A percentile compares a stretch with the other conserved stretches of the same genome.
These are phyloP conservation scores for Crucibulum laeve DNA, from an alignment of 768 basidiomycete genomes.

Conservation along the genomic window DNA sequence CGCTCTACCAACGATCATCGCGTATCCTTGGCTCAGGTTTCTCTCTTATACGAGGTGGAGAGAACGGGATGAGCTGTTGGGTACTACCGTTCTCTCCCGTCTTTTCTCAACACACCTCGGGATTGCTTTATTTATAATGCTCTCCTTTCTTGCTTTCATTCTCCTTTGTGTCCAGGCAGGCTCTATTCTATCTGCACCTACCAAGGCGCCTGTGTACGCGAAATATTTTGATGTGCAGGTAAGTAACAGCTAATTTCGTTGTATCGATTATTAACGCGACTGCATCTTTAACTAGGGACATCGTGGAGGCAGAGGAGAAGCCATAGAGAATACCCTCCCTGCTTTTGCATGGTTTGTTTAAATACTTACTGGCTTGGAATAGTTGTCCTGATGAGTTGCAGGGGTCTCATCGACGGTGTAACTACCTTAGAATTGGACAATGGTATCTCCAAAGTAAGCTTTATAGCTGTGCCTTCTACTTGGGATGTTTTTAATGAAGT, in stretches of 20 bases:
- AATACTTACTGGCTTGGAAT: slow-evolving; percentile 2
- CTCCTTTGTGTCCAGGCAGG: not conserved
- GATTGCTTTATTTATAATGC: not conserved
- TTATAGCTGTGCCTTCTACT: not conserved
- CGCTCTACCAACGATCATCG: too few species aligned
- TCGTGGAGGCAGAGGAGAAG: slow-evolving; percentile 73
- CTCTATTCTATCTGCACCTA: not conserved
- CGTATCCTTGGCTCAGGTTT: too few species aligned
- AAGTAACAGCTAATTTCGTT: slow-evolving; percentile 1
- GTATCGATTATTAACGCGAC: slow-evolving; percentile 6
- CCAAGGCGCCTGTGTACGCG: slow-evolving; percentile 5
- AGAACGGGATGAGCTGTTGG: not conserved
- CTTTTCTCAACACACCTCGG: too few species aligned
- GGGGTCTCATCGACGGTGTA: slow-evolving; percentile 73
- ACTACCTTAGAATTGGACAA: slow-evolving; percentile 79
- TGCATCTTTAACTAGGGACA: slow-evolving; percentile 46
- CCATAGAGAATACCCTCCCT: slow-evolving; percentile 68
- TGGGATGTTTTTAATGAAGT: not conserved
- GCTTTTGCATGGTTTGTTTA: slow-evolving; percentile 67
- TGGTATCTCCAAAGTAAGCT: slow-evolving; percentile 63
- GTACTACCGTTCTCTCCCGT: not conserved
- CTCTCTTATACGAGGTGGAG: not conserved
- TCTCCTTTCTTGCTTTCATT: not conserved
- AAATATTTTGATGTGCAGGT: slow-evolving; percentile 52
- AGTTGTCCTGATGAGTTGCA: slow-evolving; percentile 18